These are phyloP conservation scores for Juglanconis oblonga DNA, from an alignment of 2,329 filamentous ascomycete species.

Conservation along the genomic window DNA sequence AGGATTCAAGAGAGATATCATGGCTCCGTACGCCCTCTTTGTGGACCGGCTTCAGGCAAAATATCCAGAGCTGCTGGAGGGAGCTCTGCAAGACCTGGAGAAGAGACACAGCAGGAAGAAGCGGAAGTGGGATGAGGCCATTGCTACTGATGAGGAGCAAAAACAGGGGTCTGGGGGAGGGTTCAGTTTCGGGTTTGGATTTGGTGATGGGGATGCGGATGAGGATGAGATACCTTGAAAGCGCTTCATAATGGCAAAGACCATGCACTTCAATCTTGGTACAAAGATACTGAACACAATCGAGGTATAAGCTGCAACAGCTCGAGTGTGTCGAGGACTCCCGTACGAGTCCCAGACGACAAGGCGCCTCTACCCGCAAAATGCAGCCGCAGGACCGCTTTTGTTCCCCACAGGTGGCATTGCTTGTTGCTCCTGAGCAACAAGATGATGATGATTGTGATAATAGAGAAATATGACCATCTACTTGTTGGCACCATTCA, in stretches of 20 bases:
- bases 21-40: slow-evolving; percentile 74
- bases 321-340: too few relatives aligned
- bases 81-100: slow-evolving; percentile 63
- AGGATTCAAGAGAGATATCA: slow-evolving; percentile 72
- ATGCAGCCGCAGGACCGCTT: too few relatives aligned
- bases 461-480: too few relatives aligned
- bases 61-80: slow-evolving; percentile 65
- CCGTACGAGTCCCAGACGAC: too few relatives aligned
- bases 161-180: slow-evolving; percentile 24
- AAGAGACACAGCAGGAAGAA: slow-evolving; percentile 64
- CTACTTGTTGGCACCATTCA: too few relatives aligned
- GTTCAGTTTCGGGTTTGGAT: slow-evolving; percentile 58
- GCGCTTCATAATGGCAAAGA: background rate
- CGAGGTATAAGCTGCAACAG: too few relatives aligned
- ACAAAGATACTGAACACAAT: too few relatives aligned
- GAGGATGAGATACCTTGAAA: slow-evolving; percentile 34
- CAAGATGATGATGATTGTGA: too few relatives aligned
- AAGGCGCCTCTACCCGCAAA: too few relatives aligned
- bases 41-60: slow-evolving; percentile 60
- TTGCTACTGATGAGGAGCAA: slow-evolving; percentile 47
- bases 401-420: too few relatives aligned
- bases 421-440: too few relatives aligned
- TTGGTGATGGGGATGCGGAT: slow-evolving; percentile 39
- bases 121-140: slow-evolving; percentile 81
- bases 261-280: too few relatives aligned